Evolutionary conservation across 75 land plant species (phyloP).

Genomic region (Sequoiadendron giganteum): DNA sequence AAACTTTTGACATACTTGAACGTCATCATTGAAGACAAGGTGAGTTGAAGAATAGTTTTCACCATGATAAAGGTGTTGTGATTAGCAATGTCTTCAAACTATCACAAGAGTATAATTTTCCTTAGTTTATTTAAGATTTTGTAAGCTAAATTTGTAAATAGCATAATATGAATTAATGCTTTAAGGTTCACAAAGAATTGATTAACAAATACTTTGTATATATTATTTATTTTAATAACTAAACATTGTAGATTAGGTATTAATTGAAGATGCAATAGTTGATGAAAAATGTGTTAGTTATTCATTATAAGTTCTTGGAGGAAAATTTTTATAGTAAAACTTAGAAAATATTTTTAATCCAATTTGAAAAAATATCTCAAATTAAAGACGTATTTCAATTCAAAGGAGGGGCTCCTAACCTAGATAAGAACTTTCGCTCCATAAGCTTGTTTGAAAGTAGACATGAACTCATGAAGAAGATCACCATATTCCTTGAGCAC

Average conservation of each 20-base stretch:
- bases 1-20: conserved; percentile 54
- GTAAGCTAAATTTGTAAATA: background rate
- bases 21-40: conserved; percentile 96
- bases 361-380: background rate
- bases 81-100: conserved; percentile 98
- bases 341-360: background rate
- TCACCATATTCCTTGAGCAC: too few species aligned
- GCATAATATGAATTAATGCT: background rate
- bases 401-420: background rate
- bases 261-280: background rate
- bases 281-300: background rate
- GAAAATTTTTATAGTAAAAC: background rate
- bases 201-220: background rate
- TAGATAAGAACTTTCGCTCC: too few species aligned
- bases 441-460: too few species aligned
- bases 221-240: too few species aligned
- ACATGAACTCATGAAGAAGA: too few species aligned
- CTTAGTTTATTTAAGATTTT: background rate
- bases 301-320: background rate
- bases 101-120: background rate
- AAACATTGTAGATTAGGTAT: background rate
- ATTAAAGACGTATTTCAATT: background rate
- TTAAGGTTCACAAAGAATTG: background rate
- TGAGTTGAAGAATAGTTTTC: conserved; percentile 71
- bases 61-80: conserved; percentile 93